phyloP scores from a whole-genome alignment of 352 stramenopile genomes.

The Phytophthora idaei region DNA sequence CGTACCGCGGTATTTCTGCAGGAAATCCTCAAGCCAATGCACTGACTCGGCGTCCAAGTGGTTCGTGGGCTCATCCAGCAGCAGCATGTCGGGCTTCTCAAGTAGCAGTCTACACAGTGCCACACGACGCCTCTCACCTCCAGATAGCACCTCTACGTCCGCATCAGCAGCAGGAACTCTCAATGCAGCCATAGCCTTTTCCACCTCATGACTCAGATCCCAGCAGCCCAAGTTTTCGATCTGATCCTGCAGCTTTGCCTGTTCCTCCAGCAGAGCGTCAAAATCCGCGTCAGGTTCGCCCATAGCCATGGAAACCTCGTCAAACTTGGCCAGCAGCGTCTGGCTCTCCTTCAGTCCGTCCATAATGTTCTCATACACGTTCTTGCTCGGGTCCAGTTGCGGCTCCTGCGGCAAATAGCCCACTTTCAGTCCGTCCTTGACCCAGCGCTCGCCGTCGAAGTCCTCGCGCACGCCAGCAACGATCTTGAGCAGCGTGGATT shows the following conservation, averaged over 20 bases:
- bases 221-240: constrained; percentile 89
- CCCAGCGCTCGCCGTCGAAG: constrained; percentile 89
- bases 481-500: constrained; percentile 97
- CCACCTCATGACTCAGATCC: constrained; percentile 81
- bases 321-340: constrained; percentile 78
- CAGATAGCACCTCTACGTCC: constrained; percentile 84
- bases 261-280: constrained; percentile 82
- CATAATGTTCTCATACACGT: constrained; percentile 92
- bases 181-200: constrained; percentile 83
- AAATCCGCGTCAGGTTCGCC: constrained; percentile 91
- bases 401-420: constrained; percentile 90
- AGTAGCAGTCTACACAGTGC: constrained; percentile 95
- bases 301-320: constrained; percentile 89
- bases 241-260: constrained; percentile 85
- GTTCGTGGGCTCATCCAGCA: constrained; percentile 99
- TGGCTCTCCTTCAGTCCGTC: constrained; percentile 87
- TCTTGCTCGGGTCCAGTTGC: constrained; percentile 82
- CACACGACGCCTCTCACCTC: constrained; percentile 95
- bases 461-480: constrained; percentile 91
- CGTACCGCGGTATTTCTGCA: constrained; percentile 95
- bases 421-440: constrained; percentile 85
- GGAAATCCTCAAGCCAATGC: constrained; percentile 97
- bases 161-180: constrained; percentile 72
- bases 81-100: constrained; percentile 95
- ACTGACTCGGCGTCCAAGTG: constrained; percentile 98